Evolutionary conservation across 352 stramenopile species (phyloP).

Genomic region (Phytophthora sansomeana): DNA sequence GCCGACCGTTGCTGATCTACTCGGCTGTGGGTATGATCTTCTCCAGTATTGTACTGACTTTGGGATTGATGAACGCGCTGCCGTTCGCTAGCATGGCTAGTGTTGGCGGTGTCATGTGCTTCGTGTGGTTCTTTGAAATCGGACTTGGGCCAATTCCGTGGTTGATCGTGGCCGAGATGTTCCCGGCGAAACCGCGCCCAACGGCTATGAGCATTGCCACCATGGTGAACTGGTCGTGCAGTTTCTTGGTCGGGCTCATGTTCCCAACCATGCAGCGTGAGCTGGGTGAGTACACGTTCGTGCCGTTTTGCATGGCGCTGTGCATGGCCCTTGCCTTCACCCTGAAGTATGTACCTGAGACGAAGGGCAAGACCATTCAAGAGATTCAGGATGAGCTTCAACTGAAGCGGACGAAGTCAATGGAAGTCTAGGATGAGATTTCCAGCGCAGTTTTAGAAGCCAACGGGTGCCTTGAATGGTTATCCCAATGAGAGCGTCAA

Average conservation of each 20-base stretch:
- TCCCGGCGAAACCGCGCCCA: conserved; percentile 93
- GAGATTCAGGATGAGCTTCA: conserved; percentile 74
- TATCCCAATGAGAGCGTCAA: neutral
- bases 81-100: conserved; percentile 68
- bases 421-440: conserved; percentile 28
- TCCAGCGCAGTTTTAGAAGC: conserved; percentile 19
- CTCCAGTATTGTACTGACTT: conserved; percentile 68
- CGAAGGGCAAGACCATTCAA: conserved; percentile 85
- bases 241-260: conserved; percentile 94
- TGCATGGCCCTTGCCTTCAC: conserved; percentile 82
- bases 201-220: conserved; percentile 91
- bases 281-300: conserved; percentile 91
- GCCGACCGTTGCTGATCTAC: conserved; percentile 75
- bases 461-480: neutral
- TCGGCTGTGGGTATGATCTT: conserved; percentile 76
- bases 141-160: conserved; percentile 93
- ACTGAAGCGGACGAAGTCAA: conserved; percentile 39
- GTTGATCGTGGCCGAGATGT: conserved; percentile 98
- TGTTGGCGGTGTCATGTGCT: conserved; percentile 77
- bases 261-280: conserved; percentile 93
- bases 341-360: conserved; percentile 91
- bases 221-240: conserved; percentile 96
- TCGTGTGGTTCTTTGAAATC: conserved; percentile 82
- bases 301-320: conserved; percentile 89
- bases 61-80: conserved; percentile 70